A percentile compares a stretch with the other conserved stretches of the same genome.
Evolutionary conservation across 2,329 filamentous ascomycete genomes (phyloP).

Genomic region (Elsinoe necatrix): DNA sequence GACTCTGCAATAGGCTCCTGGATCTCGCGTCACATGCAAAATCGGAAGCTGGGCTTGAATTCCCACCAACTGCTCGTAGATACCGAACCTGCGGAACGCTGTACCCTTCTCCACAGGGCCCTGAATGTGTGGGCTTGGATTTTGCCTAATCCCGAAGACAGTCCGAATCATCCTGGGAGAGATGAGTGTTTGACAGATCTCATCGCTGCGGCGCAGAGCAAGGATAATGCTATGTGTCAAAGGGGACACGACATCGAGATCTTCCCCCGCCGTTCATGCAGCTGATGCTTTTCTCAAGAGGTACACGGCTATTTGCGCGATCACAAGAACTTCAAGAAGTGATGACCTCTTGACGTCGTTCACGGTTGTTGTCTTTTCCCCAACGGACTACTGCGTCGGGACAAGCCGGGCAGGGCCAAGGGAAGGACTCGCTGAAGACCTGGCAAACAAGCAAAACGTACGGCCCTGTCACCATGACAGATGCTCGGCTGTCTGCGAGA

Average conservation of each 20-base stretch:
- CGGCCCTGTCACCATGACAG: slow-evolving; percentile 1
- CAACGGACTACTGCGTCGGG: not conserved
- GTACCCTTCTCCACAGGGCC: not conserved
- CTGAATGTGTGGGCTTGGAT: not conserved
- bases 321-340: not conserved
- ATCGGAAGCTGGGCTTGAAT: not conserved
- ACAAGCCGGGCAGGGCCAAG: not conserved
- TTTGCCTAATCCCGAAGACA: not conserved
- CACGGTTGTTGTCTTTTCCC: not conserved
- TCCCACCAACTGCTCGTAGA: not conserved
- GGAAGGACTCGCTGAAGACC: not conserved
- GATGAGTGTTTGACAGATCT: slow-evolving; percentile 1
- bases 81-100: not conserved
- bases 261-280: not conserved
- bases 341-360: not conserved
- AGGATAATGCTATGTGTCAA: not conserved
- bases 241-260: not conserved
- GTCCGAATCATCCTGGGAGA: not conserved
- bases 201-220: not conserved
- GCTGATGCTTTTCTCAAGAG: not conserved
- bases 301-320: not conserved
- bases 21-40: slow-evolving; percentile 10
- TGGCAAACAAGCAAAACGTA: not conserved
- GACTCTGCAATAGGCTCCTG: not conserved
- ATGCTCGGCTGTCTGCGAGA: not conserved